Base-by-base conservation (phyloP, 257 asterid genomes). In the Nicotiana noctiflora region DNA sequence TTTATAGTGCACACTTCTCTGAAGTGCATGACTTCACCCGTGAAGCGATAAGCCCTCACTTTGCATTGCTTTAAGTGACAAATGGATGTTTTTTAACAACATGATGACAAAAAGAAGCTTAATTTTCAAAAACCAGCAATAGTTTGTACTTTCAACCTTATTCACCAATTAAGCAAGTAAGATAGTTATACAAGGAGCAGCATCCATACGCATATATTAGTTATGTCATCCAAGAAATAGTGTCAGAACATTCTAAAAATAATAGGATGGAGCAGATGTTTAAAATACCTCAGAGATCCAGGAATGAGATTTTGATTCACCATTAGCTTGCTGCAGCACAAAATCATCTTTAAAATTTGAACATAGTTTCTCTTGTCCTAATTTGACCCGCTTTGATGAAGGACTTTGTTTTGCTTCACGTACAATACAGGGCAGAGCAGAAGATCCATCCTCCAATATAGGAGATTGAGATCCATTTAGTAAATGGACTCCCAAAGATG, bases 401-500 rank as follows among this genome's bases (percentile, higher is more conserved):
- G 96, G 94, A 75, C 93, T 93, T 59, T 89, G 97, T 87, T 91
- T 92, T 84, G 96, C 97, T 85, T 93, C 98, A 65, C 87, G 94
- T 63, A 94, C 90, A 83, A 89, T 88, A 86, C 85, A 89, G 8
- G 91, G 90, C 7, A 84, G 89, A 46, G 85, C 97, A 52, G 84
- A 79, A 46, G 92, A 87, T 75, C 90, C 93, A 88, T 90, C 90
- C 64, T 89, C 91, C 29, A 80, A 83, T 72, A 82, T 82, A 60
- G 90, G 86, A 46, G 92, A 85, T 84, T 84, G 90, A 82, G 89
- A 85, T 80, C 90, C 89, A 76, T 85, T 90, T 14, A 80, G 80
- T 77, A 84, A 84, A 85, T 86, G 75, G 40, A 67, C 80, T 74
- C 83, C 85, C 84, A 93, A 86, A 37, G 89, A 82, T 66, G 86